A percentile compares a stretch with the other conserved stretches of the same genome.
phyloP scores from a whole-genome alignment of 768 basidiomycete genomes.

The Kwoniella sp. region DNA sequence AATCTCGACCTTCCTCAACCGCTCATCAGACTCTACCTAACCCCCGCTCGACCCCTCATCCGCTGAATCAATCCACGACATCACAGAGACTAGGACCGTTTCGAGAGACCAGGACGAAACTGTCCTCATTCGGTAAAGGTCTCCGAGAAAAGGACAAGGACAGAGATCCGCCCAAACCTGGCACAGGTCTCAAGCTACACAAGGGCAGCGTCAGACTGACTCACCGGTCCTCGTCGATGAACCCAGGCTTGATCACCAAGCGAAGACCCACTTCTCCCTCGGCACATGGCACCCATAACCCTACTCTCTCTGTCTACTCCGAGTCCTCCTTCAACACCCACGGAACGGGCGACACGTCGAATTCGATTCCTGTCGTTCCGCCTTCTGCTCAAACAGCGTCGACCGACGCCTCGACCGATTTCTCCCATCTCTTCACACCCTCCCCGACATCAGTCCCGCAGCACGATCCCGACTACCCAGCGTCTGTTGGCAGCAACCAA shows the following conservation, averaged over 20 bases:
- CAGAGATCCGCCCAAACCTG: neutral
- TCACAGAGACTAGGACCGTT: conserved; percentile 3
- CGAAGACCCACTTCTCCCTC: conserved; percentile 8
- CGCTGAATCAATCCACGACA: neutral
- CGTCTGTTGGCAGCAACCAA: conserved; percentile 16
- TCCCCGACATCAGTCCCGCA: conserved; percentile 1
- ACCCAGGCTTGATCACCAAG: neutral
- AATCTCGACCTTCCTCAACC: neutral
- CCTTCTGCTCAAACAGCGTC: conserved; percentile 10
- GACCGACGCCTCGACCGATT: conserved; percentile 18
- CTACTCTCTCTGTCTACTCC: conserved; percentile 9
- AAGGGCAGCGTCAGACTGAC: conserved; percentile 9
- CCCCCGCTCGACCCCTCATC: neutral
- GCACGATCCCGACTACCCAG: conserved; percentile 4
- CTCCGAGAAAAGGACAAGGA: conserved; percentile 7
- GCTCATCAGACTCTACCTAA: neutral
- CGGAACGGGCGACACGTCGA: neutral
- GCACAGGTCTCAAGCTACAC: conserved; percentile 1
- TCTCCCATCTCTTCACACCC: conserved; percentile 30
- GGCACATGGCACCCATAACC: neutral
- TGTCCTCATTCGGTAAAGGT: conserved; percentile 21
- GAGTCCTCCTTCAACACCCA: conserved; percentile 12
- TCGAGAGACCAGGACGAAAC: conserved; percentile 19
- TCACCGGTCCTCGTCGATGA: conserved; percentile 7
- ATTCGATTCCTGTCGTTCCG: conserved; percentile 9